Base-by-base conservation (phyloP, 2,329 filamentous ascomycete genomes). In the Grosmannia serpens region DNA sequence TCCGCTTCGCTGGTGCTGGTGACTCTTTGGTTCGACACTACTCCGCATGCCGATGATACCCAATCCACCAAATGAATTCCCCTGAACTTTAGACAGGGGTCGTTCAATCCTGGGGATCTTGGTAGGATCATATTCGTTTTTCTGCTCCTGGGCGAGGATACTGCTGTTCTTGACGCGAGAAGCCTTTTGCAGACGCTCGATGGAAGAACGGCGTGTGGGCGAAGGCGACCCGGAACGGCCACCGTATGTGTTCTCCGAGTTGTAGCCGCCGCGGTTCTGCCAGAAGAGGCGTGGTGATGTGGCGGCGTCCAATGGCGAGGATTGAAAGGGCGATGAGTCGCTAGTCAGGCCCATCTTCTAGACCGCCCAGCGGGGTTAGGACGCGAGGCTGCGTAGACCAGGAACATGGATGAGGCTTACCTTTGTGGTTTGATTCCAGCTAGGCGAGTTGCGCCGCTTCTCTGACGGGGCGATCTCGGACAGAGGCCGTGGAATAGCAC, bases 111-210 rank as follows among this genome's bases (percentile, higher is more conserved):
- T 79, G 52, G 88, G 87, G 58, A 91, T 74, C 64, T 84, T 83
- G 58, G 86, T 81, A 31, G 91, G 90, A 71, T 96, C 90, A 77
- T 96, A 96, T 75, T 95, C 88, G 70, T 91, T 84, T 74, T 91
- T 91, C 69, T 91, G 87, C 74, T 96, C 91, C 58, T 91, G 87
- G 49, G 90, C 91, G 70, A 96, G 89, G 79, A 97, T 96, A 75
- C 87, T 95, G 80, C 92, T 96, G 76, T 96, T 97, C 80, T 92
- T 96, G 67, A 99, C 94, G 61, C 94, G 88, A 58, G 92, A 96
- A 35, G 91, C 91, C 70, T 87, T 89, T 75, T 96, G 95, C 60
- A 99, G 80, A 68, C 91, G 91, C 79, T 99, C 94, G 65, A 99
- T 91, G 22, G 92, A 97, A 52, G 89, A 89, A 69, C 92, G 86